Evolutionary conservation across 164 flowering plant genomes (phyloP).

Genomic region (Aristolochia contorta): DNA sequence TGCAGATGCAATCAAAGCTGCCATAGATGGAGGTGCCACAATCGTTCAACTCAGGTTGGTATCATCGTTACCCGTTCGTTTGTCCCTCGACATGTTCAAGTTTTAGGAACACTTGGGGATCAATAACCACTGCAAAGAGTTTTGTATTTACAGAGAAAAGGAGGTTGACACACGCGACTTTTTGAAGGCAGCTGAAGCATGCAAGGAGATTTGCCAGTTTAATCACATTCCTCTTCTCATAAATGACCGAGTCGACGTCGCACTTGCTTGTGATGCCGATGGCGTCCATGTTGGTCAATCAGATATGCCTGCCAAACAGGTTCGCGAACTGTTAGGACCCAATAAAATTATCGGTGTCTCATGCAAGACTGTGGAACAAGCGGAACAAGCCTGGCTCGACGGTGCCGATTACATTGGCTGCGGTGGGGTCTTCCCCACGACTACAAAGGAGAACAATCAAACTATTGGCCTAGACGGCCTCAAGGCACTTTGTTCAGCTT

Average conservation of each 20-base stretch:
- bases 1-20: constrained; percentile 76
- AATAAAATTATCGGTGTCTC: constrained; percentile 88
- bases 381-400: constrained; percentile 65
- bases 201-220: constrained; percentile 49
- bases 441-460: constrained; percentile 66
- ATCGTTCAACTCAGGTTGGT: constrained; percentile 83
- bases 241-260: constrained; percentile 80
- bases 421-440: constrained; percentile 81
- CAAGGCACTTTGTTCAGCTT: constrained; percentile 50
- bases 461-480: constrained; percentile 79
- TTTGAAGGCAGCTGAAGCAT: constrained; percentile 55
- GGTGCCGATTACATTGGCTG: constrained; percentile 96
- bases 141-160: constrained; percentile 54
- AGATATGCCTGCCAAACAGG: constrained; percentile 63
- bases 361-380: constrained; percentile 86
- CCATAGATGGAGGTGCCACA: constrained; percentile 92
- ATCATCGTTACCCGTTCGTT: too few species aligned
- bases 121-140: too few species aligned
- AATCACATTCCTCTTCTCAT: constrained; percentile 65
- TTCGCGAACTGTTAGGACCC: constrained; percentile 74
- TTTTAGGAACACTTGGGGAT: not conserved
- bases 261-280: constrained; percentile 91
- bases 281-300: constrained; percentile 96
- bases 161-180: constrained; percentile 64
- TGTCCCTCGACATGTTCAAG: too few species aligned